These are phyloP conservation scores for Pythium myriotylum DNA, from an alignment of 352 stramenopile species.

Conservation along the genomic window DNA sequence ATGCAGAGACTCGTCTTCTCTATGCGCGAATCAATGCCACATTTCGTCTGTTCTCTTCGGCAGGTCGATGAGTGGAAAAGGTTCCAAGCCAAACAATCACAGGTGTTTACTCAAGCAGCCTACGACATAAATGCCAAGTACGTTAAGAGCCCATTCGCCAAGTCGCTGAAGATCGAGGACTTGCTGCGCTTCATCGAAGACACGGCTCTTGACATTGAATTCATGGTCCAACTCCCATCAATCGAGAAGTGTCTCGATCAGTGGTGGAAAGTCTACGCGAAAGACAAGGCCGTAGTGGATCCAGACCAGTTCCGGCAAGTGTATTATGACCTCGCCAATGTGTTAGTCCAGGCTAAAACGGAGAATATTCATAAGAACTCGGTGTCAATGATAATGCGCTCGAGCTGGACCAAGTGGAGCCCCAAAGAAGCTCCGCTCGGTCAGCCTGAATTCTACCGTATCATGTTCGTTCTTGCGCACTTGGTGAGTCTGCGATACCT, in stretches of 20 bases:
- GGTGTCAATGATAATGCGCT: constrained; percentile 73
- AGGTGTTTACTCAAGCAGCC: constrained; percentile 57
- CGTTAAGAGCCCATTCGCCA: constrained; percentile 73
- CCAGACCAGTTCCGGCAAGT: constrained; percentile 69
- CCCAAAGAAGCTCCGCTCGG: constrained; percentile 52
- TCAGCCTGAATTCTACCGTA: constrained; percentile 59
- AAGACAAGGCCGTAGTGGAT: constrained; percentile 41
- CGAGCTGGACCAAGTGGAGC: constrained; percentile 72
- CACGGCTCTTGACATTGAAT: constrained; percentile 78
- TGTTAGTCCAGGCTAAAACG: constrained; percentile 77
- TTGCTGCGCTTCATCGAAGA: constrained; percentile 73
- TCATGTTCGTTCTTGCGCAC: constrained; percentile 77
- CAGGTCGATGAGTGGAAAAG: constrained; percentile 76
- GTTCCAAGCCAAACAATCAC: constrained; percentile 53
- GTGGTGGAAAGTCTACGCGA: constrained; percentile 67
- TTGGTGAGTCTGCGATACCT: constrained; percentile 39
- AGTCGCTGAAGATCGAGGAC: constrained; percentile 64
- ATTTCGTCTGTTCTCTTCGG: constrained; percentile 75
- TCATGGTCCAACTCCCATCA: constrained; percentile 81
- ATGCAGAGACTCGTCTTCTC: constrained; percentile 61
- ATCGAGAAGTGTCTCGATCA: constrained; percentile 79
- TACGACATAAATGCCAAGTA: constrained; percentile 74
- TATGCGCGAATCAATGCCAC: constrained; percentile 78
- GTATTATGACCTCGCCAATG: constrained; percentile 73
- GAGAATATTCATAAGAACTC: constrained; percentile 81